Evolutionary conservation across 225 moss, liverwort and hornwort species (phyloP), one percentile per base, ranked within the genome.

Genomic region (Physcomitrium patens): DNA sequence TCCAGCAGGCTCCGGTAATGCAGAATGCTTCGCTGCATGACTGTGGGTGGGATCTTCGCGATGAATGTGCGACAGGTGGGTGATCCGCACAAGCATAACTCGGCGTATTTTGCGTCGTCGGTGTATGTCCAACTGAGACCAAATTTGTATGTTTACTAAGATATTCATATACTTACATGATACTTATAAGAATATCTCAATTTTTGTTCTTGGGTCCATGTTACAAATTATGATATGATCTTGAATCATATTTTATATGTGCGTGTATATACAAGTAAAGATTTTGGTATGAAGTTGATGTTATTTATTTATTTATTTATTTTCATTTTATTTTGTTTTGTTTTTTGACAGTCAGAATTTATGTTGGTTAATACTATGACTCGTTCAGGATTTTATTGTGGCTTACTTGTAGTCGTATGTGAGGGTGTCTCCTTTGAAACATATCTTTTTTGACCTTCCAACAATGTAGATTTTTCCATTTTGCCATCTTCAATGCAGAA

Each of bases 31-130:
- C 8, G 65, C 12, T 44, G n/a, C 78, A 86, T 83, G 14, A 78
- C 44, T 27, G 8, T 0, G 10, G 18, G 7, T 37, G 65, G 26
- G 9, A 46, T 42, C 55, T 78, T 76, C 51, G 86, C 86, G 77
- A 86, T 72, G 64, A 86, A 83, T 6, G 65, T 80, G 0, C 61
- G 66, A 72, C 86, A 86, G 24, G 76, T 44, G 9, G 60, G 53
- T 55, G 83, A 75, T 60, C 73, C 86, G 20, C 86, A 86, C 50
- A 83, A 75, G 45, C 86, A 86, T 10, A 86, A 53, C 47, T 86
- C 83, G 2, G 78, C 69, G 80, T 72, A 83, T 55, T 78, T 72
- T 52, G 45, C 76, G 65, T 68, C 72, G 66, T 86, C 10, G 1
- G 42, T 45, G 27, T 80, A 86, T 0, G 42, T 0, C 86, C 83